phyloP scores from a whole-genome alignment of 2,329 filamentous ascomycete species.

The Pestalotiopsis sp. region DNA sequence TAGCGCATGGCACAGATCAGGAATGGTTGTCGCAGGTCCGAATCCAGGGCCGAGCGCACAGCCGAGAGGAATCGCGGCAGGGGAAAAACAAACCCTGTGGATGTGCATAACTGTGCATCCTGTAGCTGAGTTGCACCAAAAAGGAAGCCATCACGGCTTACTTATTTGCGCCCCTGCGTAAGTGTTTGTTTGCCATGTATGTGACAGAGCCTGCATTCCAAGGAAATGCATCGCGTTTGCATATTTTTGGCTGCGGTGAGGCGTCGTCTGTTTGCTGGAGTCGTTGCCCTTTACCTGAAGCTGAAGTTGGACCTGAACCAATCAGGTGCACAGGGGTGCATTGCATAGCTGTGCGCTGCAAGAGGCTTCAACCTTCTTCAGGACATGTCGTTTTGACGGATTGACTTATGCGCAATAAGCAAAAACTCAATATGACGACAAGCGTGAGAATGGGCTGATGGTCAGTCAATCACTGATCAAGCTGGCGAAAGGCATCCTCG shows the following conservation, averaged over 20 bases:
- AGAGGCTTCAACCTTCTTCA: not conserved
- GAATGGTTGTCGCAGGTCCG: not conserved
- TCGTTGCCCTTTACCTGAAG: not conserved
- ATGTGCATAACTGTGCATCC: not conserved
- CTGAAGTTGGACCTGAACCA: slow-evolving; percentile 2
- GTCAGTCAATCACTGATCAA: too few species aligned
- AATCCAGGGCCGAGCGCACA: not conserved
- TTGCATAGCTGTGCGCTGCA: not conserved
- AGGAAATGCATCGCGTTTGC: not conserved
- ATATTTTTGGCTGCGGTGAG: not conserved
- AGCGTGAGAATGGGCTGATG: too few species aligned
- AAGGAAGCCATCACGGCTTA: not conserved
- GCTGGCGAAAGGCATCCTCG: not conserved
- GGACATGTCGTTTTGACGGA: not conserved
- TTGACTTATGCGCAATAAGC: too few species aligned
- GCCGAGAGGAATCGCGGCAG: not conserved
- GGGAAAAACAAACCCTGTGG: not conserved
- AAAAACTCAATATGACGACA: too few species aligned
- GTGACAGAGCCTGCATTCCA: not conserved
- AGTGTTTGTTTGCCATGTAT: not conserved
- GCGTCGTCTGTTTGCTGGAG: not conserved
- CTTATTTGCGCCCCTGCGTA: not conserved
- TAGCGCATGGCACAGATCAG: not conserved
- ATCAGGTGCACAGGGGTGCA: not conserved
- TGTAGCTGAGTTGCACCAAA: not conserved